Evolutionary conservation across 257 asterid genomes (phyloP), one percentile per base, ranked within the genome.

Genomic region (Scutellaria barbata): DNA sequence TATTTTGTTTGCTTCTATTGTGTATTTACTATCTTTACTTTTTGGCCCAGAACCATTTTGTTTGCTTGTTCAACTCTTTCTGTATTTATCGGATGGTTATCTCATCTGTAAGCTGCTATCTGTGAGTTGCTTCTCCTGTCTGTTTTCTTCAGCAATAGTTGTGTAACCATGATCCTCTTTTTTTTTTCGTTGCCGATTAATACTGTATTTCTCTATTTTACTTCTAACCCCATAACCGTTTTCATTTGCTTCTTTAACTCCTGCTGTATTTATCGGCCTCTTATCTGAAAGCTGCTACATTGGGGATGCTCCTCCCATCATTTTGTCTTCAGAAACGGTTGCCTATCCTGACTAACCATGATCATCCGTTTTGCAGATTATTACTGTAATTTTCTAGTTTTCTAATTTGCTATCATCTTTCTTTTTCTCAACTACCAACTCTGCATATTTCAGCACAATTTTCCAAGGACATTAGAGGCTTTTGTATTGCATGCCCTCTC

Each of bases 391-490:
- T 52, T 61, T 65, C 73, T 39, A 42, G 33, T 45, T 54, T 55
- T 60, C 65, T 66, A 65, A n/a, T 45, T 45, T 75, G 42, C 73
- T 55, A 47, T 65, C 64, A 59, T 55, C 51, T 39, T 66, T 83
- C 66, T 58, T 52, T 68, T 11, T 64, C 25, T 68, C 52, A 69
- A 69, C 62, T 52, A 65, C 52, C 68, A 55, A 45, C 71, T 63
- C 47, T 81, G 45, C 77, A 55, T 77, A 57, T 85, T 82, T 45
- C 93, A 95, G 99, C 87, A 87, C 79, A 82, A 90, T 68, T 95
- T 95, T 61, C 98, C 97, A 0, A 85, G 98, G 85, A 89, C 99
- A 53, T 56, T 95, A 81, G 99, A 92, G 89, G 96, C 99, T 78
- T 74, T 87, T 68, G 74, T 89, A 54, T 71, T 89, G 81, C 96